Conservation (phyloP, 2,329 filamentous ascomycete species). For the Fusarium nodosum region DNA sequence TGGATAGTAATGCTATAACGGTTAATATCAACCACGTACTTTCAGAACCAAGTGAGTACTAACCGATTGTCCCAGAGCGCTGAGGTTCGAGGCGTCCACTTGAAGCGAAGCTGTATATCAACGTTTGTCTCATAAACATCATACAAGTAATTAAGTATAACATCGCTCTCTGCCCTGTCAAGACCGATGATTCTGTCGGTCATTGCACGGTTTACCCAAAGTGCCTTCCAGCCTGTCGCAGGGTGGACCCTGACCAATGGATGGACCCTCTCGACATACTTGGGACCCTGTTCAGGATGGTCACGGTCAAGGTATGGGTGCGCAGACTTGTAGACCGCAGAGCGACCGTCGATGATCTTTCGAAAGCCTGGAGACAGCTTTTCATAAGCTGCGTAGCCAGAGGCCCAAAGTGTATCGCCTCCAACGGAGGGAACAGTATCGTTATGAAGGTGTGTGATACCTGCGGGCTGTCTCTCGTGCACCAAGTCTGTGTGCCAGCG, state of each 20-base stretch:
- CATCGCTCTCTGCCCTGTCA: constrained; percentile 76
- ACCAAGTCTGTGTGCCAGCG: constrained; percentile 80
- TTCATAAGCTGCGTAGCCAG: constrained; percentile 78
- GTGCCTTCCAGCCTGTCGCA: constrained; percentile 79
- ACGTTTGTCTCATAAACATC: constrained; percentile 77
- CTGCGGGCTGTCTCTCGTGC: constrained; percentile 77
- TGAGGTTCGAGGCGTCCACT: constrained; percentile 75
- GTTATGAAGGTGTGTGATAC: constrained; percentile 78
- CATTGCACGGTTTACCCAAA: constrained; percentile 80
- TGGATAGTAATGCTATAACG: constrained; percentile 74
- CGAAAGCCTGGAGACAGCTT: constrained; percentile 79
- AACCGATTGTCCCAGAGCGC: constrained; percentile 79
- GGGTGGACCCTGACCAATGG: constrained; percentile 79
- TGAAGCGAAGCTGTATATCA: constrained; percentile 79
- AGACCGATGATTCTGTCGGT: constrained; percentile 77
- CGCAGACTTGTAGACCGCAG: constrained; percentile 74
- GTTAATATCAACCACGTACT: not conserved
- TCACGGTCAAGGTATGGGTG: constrained; percentile 77
- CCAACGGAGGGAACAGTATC: constrained; percentile 74
- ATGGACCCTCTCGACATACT: constrained; percentile 75
- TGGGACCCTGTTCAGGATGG: constrained; percentile 71
- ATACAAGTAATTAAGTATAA: constrained; percentile 75
- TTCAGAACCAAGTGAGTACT: constrained; percentile 30
- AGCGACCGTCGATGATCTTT: constrained; percentile 75
- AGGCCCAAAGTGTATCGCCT: constrained; percentile 80